Conservation (phyloP, 371 early-diverging fungal genomes). For the Mortierella sp. region DNA sequence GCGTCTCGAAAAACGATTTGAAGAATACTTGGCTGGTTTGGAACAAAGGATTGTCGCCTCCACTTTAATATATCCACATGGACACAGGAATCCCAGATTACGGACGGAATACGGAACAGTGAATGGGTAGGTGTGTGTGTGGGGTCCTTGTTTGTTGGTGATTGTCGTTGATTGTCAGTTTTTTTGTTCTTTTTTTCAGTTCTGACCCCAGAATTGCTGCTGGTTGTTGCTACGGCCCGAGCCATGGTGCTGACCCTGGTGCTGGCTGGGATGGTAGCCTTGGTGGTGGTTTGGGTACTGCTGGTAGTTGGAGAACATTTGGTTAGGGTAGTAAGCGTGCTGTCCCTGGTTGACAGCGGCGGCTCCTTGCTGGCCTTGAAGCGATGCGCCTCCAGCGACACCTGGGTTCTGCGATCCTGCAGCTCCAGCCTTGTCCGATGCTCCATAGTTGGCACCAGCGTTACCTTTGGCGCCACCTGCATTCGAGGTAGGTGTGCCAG, state of each 20-base stretch:
- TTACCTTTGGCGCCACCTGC: conserved; percentile 22
- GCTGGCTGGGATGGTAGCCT: conserved; percentile 43
- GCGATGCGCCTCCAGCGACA: conserved; percentile 27
- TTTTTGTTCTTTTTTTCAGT: conserved; percentile 15
- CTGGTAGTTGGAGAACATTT: conserved; percentile 47
- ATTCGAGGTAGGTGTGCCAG: conserved; percentile 19
- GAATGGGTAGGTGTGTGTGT: too few species aligned
- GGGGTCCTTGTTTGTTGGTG: too few species aligned
- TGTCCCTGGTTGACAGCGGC: conserved; percentile 26
- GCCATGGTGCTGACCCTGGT: conserved; percentile 47
- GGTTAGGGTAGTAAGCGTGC: conserved; percentile 46
- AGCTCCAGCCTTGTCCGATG: conserved; percentile 21
- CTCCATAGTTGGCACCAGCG: conserved; percentile 27
- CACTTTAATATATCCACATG: too few species aligned
- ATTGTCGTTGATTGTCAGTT: too few species aligned
- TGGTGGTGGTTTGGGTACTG: conserved; percentile 50
- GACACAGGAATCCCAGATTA: too few species aligned
- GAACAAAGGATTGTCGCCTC: too few species aligned
- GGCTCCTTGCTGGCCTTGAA: conserved; percentile 37
- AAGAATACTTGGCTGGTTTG: too few species aligned
- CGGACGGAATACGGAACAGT: too few species aligned
- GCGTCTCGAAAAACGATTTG: too few species aligned
- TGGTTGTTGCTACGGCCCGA: conserved; percentile 35
- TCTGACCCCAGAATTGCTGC: conserved; percentile 50
- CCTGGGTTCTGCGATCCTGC: conserved; percentile 23